Evolutionary conservation across 164 flowering plant genomes (phyloP), one percentile per base, ranked within the genome.

Genomic region (Tetracentron sinense): DNA sequence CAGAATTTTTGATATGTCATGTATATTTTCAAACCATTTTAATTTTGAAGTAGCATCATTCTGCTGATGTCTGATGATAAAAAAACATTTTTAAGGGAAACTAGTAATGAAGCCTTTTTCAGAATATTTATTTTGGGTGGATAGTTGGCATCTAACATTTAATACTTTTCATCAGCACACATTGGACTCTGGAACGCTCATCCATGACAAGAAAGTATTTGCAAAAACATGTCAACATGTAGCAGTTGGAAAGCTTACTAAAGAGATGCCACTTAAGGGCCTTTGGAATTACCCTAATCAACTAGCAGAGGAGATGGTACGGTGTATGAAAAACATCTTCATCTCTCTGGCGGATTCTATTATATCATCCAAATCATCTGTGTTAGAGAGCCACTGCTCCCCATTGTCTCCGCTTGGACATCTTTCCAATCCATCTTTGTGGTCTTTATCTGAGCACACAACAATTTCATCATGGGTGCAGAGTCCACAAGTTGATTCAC

Each of bases 241-340:
- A 57, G 73, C 58, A 7, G 54, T 56, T 69, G 63, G 49, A 38
- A 78, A 69, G 57, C 60, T 71, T 61, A 57, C 69, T 25, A 79
- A 69, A 38, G 75, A 74, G 46, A 69, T 80, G 62, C 77, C 76
- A 11, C 28, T 75, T 27, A 79, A 66, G 44, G 84, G 80, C 56
- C 82, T 86, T 0, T 83, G 85, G 82, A 71, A 81, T 74, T 62
- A 79, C 42, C 89, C 96, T 59, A 88, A 83, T 74, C 68, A 64
- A 52, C 73, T 88, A 42, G 86, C 96, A 12, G 89, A 88, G 69
- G 89, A 88, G 70, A 88, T 88, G 91, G 85, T 88, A 7, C 70
- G 78, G 56, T 88, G 91, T 63, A 88, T 88, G 96, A 86, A 75
- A 68, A 83, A 85, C 60, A 84, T 88, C 62, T 88, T 84, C 69